phyloP scores from a whole-genome alignment of 306 rosid species.

The Morella rubra region DNA sequence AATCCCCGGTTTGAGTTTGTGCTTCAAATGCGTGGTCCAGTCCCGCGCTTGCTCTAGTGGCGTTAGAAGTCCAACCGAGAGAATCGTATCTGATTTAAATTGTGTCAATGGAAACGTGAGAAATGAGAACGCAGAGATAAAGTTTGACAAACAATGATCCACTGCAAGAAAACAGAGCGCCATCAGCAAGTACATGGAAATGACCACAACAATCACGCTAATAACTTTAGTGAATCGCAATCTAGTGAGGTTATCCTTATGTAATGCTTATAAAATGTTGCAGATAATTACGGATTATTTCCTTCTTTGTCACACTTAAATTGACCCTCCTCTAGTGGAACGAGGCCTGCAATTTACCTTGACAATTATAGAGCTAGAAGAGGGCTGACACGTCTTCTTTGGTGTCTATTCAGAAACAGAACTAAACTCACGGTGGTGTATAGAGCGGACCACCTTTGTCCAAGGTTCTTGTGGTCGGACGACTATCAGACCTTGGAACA shows the following conservation, averaged over 20 bases:
- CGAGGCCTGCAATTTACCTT: too few relatives aligned
- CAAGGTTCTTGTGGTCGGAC: not conserved
- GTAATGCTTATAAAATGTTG: too few relatives aligned
- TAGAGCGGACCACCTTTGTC: too few relatives aligned
- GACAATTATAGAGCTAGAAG: too few relatives aligned
- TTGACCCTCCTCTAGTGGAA: too few relatives aligned
- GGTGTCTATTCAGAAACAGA: too few relatives aligned
- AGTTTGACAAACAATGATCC: not conserved
- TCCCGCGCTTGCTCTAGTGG: not conserved
- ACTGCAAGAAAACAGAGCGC: not conserved
- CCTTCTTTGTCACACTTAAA: too few relatives aligned
- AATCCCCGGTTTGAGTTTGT: not conserved
- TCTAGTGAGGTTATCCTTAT: too few relatives aligned
- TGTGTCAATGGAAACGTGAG: not conserved
- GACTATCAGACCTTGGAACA: not conserved
- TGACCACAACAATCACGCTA: not conserved
- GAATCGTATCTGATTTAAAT: not conserved
- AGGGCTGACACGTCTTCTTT: too few relatives aligned
- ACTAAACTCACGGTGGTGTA: too few relatives aligned
- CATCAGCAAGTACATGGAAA: not conserved
- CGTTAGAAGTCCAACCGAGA: not conserved
- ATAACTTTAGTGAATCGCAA: too few relatives aligned
- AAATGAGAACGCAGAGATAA: not conserved
- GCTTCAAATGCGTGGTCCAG: not conserved
- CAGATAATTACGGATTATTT: too few relatives aligned